Evolutionary conservation across 768 basidiomycete species (phyloP), one percentile per base, ranked within the genome.

Genomic region (Pleurotus salmoneostramineus): DNA sequence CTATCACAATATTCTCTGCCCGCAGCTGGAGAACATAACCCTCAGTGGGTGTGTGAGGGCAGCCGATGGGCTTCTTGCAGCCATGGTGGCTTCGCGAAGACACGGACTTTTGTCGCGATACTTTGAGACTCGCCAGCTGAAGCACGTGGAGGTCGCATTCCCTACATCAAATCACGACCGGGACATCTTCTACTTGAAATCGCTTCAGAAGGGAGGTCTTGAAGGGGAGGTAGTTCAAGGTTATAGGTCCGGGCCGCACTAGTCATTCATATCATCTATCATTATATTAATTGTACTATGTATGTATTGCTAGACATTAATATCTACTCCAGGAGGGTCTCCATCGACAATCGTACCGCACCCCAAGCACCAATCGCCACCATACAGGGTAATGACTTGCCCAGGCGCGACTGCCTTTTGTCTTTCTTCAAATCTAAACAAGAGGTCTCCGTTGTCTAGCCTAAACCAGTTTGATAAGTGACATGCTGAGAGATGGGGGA

Each of bases 321-420:
- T 40, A 40, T 40, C 8, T 40, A n/a, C 11, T 42, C 35, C 12
- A 6, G 21, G 11, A 37, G 61, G 44, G 65, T 63, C 27, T 61
- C 46, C 58, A 32, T 54, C 61, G 2, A 66, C 60, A 50, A 97
- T 94, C 5, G 79, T 71, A 34, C 93, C 95, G 65, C 88, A 89
- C 2, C 95, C 95, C 33, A 96, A 75, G 69, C 93, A 95, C 85
- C 88, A 88, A 46, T 85, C 79, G 2, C 76, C 84, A 57, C 84
- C 78, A 70, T 86, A 97, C 2, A 96, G 62, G 0, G 82, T 85
- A 5, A 86, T 87, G 32, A 90, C 82, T 70, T 98, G 95, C 1
- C 95, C 95, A 0, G 85, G 82, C 0, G 91, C 79, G 12, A 94
- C 84, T 5, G 84, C 88, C 43, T 82, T 80, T 50, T 89, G 77